A percentile compares a stretch with the other conserved stretches of the same genome.
Evolutionary conservation across 2,329 filamentous ascomycete genomes (phyloP).

Genomic region (Botrytis paeoniae): DNA sequence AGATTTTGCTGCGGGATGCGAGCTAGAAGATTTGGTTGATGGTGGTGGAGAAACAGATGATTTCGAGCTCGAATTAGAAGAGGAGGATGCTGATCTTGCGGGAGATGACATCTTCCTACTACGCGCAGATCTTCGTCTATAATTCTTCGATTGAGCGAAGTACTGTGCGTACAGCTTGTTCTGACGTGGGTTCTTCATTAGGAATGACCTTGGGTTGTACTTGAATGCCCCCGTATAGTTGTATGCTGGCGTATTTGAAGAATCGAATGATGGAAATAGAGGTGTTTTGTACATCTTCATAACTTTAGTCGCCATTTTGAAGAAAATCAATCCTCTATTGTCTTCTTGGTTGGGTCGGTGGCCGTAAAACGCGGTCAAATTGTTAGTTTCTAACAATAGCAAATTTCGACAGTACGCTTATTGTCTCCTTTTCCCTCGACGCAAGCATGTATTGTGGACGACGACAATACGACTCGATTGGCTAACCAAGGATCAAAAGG

Average conservation of each 20-base stretch:
- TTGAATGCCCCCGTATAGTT: background rate
- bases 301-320: constrained; percentile 16
- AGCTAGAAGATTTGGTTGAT: background rate
- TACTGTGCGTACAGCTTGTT: constrained; percentile 5
- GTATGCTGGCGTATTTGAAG: background rate
- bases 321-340: background rate
- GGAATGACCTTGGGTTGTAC: constrained; percentile 9
- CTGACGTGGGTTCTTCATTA: background rate
- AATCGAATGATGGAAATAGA: background rate
- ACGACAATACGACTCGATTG: background rate
- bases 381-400: background rate
- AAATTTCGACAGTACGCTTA: background rate
- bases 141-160: constrained; percentile 5
- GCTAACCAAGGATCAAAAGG: background rate
- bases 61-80: background rate
- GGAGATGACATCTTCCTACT: constrained; percentile 9
- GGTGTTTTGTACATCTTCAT: constrained; percentile 4
- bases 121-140: background rate
- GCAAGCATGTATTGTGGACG: background rate
- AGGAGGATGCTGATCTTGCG: constrained; percentile 8
- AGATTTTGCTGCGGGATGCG: background rate
- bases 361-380: background rate
- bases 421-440: background rate
- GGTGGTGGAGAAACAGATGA: constrained; percentile 8
- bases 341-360: background rate